Base-by-base conservation (phyloP, 164 flowering plant species). In the Macadamia integrifolia region DNA sequence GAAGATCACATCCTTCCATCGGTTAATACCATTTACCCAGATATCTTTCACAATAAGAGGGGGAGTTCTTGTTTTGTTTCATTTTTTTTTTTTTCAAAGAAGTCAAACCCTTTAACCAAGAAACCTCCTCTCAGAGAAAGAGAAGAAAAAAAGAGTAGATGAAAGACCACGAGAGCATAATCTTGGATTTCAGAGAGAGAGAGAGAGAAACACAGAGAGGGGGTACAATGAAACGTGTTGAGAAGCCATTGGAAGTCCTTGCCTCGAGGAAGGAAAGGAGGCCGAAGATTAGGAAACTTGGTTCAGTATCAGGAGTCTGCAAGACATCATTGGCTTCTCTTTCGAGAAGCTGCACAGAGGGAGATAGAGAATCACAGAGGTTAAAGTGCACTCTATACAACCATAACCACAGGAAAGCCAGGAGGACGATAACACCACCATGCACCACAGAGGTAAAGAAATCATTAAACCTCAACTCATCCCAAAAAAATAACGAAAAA, bases 181-280 rank as follows among this genome's bases (percentile, higher is more conserved):
- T 23, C 23, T 23, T 23, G 23, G 23, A 23, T 23, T 23, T 23
- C 23, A 23, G n/a, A 57, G 14, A 66, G 62, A 69, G 62, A 66
- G 32, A 42, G 50, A 3, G 57, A 14, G 6, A 17, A 14, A n/a
- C 3, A 23, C 23, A 23, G 23, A 23, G 23, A 23, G 23, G 23
- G 14, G 14, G 57, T n/a, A 28, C 35, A 9, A 23, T 23, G 42
- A 68, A 17, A 73, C 71, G 76, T 73, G 72, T 73, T 72, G 55
- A 55, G 64, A 14, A 15, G n/a, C 18, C 42, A 68, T 58, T 64
- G 46, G 64, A 13, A 10, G 13, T 29, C 59, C 17, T 23, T 31
- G 52, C n/a, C 6, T 58, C 30, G 55, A 64, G 64, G 67, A 64
- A 42, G 60, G 32, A 48, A 23, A 23, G 12, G 42, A 57, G 46